Base-by-base conservation (phyloP, 1,139 yeast genomes). In the Casaregolazyma suthepensis region DNA sequence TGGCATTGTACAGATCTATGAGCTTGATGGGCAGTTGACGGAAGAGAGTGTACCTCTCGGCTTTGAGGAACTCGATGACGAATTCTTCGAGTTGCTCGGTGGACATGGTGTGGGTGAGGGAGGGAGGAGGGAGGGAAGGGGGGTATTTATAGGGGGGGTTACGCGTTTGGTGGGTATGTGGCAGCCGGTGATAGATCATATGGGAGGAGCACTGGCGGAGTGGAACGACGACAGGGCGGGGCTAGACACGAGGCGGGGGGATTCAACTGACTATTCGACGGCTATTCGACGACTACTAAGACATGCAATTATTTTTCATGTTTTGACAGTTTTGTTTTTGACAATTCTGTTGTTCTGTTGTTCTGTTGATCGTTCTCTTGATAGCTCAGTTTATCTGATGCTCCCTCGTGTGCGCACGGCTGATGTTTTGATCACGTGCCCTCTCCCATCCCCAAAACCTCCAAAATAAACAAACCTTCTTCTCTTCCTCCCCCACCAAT, bases 21-120 rank as follows among this genome's bases (percentile, higher is more conserved):
- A 47, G 44, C 44, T 47, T 47, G 44, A 55, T 22, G 23, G 57
- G 57, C 18, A 55, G 44, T 2, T 23, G 42, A 10, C 45, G 48
- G 22, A 49, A 31, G 9, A 55, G 38, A 37, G 40, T 42, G 23
- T 46, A 26, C 2, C 48, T 38, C n/a, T 46, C 22, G 10, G 37
- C 31, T 29, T 49, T 46, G 15, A 55, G 47, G 43, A 50, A 55
- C 22, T 47, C 29, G 20, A 52, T 43, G 17, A 55, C 43, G n/a
- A 42, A 17, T n/a, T 43, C 45, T 35, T 54, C 57, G 15, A 54
- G 40, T 6, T 50, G 40, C 10, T 29, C 35, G 40, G 19, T 10
- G 19, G 42, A 18, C 48, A 45, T 45, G 3, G 5, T 44, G 19
- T 10, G 17, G 35, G 31, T 19, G 15, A 5, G 18, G 23, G 23